Evolutionary conservation across 345 rosid genomes (phyloP).

Genomic region (Aurinia saxatilis): DNA sequence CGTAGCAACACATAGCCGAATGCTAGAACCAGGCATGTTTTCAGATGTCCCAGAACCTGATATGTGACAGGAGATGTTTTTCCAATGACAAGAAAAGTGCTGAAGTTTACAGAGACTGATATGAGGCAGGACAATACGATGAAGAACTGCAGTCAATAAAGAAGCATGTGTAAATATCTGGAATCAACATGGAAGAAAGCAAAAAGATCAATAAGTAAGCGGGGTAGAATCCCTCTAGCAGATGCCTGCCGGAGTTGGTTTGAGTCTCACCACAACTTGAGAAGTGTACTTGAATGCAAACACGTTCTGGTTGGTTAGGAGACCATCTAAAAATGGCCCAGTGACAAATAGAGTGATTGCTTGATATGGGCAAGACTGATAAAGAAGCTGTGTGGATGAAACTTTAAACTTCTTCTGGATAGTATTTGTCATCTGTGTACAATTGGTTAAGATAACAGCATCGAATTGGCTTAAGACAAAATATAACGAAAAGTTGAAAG

Average conservation of each 20-base stretch:
- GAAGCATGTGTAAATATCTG: background rate
- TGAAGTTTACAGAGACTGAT: conserved; percentile 98
- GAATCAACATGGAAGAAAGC: background rate
- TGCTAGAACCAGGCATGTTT: conserved; percentile 96
- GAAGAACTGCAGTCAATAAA: conserved; percentile 78
- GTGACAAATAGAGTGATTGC: conserved; percentile 80
- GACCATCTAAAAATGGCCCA: conserved; percentile 97
- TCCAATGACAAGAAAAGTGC: conserved; percentile 97
- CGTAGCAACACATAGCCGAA: conserved; percentile 86
- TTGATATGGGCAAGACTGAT: conserved; percentile 99
- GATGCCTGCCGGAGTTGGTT: background rate
- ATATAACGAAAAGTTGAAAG: conserved; percentile 1
- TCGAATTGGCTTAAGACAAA: background rate
- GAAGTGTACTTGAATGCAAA: conserved; percentile 97
- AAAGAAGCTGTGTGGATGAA: conserved; percentile 96
- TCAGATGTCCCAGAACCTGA: conserved; percentile 98
- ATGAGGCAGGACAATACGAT: conserved; percentile 96
- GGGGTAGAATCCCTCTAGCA: background rate
- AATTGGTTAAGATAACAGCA: conserved; percentile 47
- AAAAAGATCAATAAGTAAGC: background rate
- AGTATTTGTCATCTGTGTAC: conserved; percentile 91
- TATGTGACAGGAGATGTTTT: conserved; percentile 99
- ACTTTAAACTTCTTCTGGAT: conserved; percentile 99
- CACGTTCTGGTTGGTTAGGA: conserved; percentile 83
- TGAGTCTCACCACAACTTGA: conserved; percentile 80